These are phyloP conservation scores for Testicularia cyperi DNA, from an alignment of 1,284 basidiomycete genomes.

Conservation along the genomic window DNA sequence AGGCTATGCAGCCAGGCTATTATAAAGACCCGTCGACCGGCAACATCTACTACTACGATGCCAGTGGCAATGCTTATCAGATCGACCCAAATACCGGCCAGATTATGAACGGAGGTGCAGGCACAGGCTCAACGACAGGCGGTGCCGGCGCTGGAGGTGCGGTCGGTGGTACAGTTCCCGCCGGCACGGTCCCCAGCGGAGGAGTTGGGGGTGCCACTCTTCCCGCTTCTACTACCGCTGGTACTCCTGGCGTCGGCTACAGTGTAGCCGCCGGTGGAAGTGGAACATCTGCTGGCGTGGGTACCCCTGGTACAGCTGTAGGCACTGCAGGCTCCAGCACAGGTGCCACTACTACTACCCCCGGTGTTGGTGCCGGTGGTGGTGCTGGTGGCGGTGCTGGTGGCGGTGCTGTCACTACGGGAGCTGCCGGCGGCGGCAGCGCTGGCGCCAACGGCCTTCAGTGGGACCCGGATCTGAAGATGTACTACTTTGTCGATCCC, in stretches of 20 bases:
- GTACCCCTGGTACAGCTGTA: not conserved
- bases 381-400: not conserved
- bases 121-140: not conserved
- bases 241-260: no score
- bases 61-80: constrained; percentile 1
- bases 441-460: not conserved
- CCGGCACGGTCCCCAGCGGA: no score
- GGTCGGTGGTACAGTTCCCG: no score
- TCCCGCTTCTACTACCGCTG: no score
- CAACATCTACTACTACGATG: not conserved
- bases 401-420: not conserved
- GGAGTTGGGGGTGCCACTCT: no score
- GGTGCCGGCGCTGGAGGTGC: not conserved
- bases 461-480: not conserved
- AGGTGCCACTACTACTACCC: not conserved
- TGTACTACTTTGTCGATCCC: not conserved
- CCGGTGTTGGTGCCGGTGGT: not conserved
- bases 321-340: no score
- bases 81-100: constrained; percentile 24
- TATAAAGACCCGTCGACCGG: constrained; percentile 14
- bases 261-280: no score
- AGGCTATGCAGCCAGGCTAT: not conserved
- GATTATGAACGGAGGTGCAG: constrained; percentile 7
- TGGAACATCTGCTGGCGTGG: no score
- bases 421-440: not conserved